Evolutionary conservation across 2,329 filamentous ascomycete genomes (phyloP).

Genomic region (Trichoderma sp.): DNA sequence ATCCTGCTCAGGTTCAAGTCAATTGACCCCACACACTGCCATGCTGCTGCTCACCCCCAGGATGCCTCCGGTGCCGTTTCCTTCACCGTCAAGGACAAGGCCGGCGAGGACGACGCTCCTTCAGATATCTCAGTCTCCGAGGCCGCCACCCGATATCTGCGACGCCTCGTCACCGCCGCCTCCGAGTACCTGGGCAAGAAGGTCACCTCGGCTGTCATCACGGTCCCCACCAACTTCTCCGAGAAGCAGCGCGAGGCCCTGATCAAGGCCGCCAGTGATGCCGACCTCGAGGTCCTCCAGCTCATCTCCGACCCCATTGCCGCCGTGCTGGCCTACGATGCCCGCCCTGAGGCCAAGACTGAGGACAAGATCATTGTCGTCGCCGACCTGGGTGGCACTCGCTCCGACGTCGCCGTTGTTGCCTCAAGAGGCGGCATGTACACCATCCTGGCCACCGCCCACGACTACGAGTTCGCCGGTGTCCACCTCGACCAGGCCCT

Average conservation of each 20-base stretch:
- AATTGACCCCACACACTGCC: slow-evolving; percentile 93
- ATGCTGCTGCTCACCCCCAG: slow-evolving; percentile 86
- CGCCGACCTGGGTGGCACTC: slow-evolving; percentile 86
- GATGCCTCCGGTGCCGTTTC: slow-evolving; percentile 69
- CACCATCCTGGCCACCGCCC: slow-evolving; percentile 86
- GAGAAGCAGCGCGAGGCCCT: slow-evolving; percentile 84
- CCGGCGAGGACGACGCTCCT: slow-evolving; percentile 50
- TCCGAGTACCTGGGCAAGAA: slow-evolving; percentile 89
- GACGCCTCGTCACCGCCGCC: slow-evolving; percentile 76
- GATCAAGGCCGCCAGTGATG: slow-evolving; percentile 71
- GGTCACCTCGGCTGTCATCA: slow-evolving; percentile 92
- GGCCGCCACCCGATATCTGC: slow-evolving; percentile 79
- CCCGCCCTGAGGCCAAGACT: slow-evolving; percentile 68
- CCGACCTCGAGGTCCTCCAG: slow-evolving; percentile 85
- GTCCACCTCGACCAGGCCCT: slow-evolving; percentile 83
- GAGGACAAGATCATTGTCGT: slow-evolving; percentile 89
- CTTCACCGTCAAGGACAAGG: slow-evolving; percentile 80
- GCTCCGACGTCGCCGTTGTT: slow-evolving; percentile 87
- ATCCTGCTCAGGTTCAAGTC: slow-evolving; percentile 67
- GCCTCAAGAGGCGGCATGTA: slow-evolving; percentile 94
- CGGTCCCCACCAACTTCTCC: slow-evolving; percentile 88
- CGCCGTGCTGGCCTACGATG: slow-evolving; percentile 86
- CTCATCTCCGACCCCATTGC: slow-evolving; percentile 89
- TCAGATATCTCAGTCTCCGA: slow-evolving; percentile 77
- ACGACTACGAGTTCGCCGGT: slow-evolving; percentile 93